Evolutionary conservation across 805 yeast species (phyloP).

Genomic region (Zygosaccharomyces siamensis): DNA sequence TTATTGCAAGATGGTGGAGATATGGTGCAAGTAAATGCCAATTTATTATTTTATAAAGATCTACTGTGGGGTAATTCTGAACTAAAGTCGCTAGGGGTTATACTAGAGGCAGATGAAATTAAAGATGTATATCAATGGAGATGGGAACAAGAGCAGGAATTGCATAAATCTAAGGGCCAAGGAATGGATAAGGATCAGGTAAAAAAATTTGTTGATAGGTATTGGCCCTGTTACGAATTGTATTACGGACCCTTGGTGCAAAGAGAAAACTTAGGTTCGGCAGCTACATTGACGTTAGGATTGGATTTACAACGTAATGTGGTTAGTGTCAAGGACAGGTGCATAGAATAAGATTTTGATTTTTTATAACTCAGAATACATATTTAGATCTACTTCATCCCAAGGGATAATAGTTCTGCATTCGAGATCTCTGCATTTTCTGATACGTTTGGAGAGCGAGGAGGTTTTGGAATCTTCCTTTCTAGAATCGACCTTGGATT

Average conservation of each 20-base stretch:
- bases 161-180: constrained; percentile 40
- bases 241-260: constrained; percentile 48
- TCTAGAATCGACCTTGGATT: constrained; percentile 2
- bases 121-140: constrained; percentile 75
- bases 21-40: constrained; percentile 46
- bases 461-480: background rate
- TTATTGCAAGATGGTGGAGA: constrained; percentile 22
- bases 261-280: constrained; percentile 30
- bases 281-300: constrained; percentile 31
- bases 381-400: constrained; percentile 23
- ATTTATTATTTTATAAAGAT: constrained; percentile 45
- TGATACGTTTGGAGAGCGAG: constrained; percentile 5
- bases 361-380: constrained; percentile 9
- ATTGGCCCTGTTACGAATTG: constrained; percentile 78
- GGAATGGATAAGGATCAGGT: constrained; percentile 85
- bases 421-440: constrained; percentile 9
- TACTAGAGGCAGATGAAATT: constrained; percentile 55
- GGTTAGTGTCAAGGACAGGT: constrained; percentile 12
- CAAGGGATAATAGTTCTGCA: constrained; percentile 30
- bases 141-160: constrained; percentile 46
- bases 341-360: constrained; percentile 9
- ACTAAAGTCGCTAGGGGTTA: constrained; percentile 53
- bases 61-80: constrained; percentile 47
- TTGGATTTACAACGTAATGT: constrained; percentile 28
- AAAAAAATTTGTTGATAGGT: constrained; percentile 63